A percentile compares a stretch with the other conserved stretches of the same genome.
These are phyloP conservation scores for Lipomyces oligophaga DNA, from an alignment of 805 yeast genomes.

Conservation along the genomic window DNA sequence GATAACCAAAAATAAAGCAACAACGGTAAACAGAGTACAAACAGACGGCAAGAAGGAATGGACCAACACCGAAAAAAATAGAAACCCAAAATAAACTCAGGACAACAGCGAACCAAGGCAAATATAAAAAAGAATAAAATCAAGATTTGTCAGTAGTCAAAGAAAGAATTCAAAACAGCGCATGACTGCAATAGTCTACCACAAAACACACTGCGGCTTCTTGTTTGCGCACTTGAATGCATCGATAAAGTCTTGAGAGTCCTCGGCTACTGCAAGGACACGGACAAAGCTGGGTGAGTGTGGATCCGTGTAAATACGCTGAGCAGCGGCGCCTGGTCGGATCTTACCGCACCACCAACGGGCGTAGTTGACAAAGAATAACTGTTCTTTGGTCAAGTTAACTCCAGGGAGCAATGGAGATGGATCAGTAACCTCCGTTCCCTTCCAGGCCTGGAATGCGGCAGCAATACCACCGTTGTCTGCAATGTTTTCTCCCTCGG, in stretches of 20 bases:
- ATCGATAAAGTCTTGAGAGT: constrained; percentile 27
- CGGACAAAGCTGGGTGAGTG: constrained; percentile 29
- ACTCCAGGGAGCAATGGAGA: constrained; percentile 24
- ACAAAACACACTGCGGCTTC: constrained; percentile 25
- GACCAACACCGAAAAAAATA: too few relatives aligned
- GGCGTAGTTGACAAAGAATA: constrained; percentile 26
- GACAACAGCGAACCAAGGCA: too few relatives aligned
- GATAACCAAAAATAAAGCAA: too few relatives aligned
- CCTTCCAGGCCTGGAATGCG: constrained; percentile 26
- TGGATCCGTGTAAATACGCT: constrained; percentile 26
- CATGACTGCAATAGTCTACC: constrained; percentile 33
- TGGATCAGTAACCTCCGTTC: constrained; percentile 10
- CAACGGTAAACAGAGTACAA: too few relatives aligned
- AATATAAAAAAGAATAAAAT: too few relatives aligned
- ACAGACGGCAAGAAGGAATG: too few relatives aligned
- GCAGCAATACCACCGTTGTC: constrained; percentile 30
- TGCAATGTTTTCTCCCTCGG: constrained; percentile 29
- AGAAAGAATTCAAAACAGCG: too few relatives aligned
- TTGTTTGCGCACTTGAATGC: constrained; percentile 28
- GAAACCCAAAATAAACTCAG: too few relatives aligned
- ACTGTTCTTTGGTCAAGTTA: constrained; percentile 25
- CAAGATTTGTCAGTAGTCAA: too few relatives aligned
- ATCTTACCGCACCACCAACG: constrained; percentile 29
- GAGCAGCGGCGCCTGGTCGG: constrained; percentile 28
- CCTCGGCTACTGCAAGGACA: constrained; percentile 25